These are phyloP conservation scores for Plectosphaerella plurivora DNA, from an alignment of 2,329 filamentous ascomycete species.

Conservation along the genomic window DNA sequence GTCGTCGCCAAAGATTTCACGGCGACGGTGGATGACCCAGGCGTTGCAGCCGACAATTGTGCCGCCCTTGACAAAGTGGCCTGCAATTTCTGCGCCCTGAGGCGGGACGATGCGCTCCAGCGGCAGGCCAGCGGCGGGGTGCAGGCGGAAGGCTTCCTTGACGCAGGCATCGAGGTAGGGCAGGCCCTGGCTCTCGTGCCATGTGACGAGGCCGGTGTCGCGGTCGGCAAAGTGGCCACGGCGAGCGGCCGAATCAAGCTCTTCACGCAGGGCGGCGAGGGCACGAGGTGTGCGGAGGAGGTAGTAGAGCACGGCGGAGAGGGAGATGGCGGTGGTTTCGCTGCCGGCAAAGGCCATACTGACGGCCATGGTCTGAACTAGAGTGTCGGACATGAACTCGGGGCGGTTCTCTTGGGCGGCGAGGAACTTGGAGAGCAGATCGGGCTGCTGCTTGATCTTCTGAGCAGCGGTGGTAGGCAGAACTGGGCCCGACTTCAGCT, in stretches of 20 bases:
- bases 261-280: conserved; percentile 51
- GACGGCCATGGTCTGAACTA: conserved; percentile 68
- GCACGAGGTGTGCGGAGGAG: conserved; percentile 58
- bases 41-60: conserved; percentile 72
- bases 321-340: conserved; percentile 74
- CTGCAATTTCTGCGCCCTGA: conserved; percentile 59
- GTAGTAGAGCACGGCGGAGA: conserved; percentile 70
- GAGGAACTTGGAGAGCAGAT: conserved; percentile 69
- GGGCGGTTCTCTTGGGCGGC: conserved; percentile 63
- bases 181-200: conserved; percentile 64
- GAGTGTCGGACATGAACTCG: conserved; percentile 65
- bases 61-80: conserved; percentile 59
- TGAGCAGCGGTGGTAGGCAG: conserved; percentile 31
- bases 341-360: conserved; percentile 71
- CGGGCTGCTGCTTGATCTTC: conserved; percentile 38
- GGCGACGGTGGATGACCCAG: conserved; percentile 68
- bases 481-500: conserved; percentile 20
- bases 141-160: conserved; percentile 73
- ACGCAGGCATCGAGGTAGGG: conserved; percentile 74
- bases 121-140: conserved; percentile 68
- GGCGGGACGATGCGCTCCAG: conserved; percentile 69
- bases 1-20: conserved; percentile 64
- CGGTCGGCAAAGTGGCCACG: conserved; percentile 45
- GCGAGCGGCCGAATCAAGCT: conserved; percentile 57
- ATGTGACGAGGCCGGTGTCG: conserved; percentile 60